Conservation (phyloP, 768 basidiomycete genomes). For the Albatrellus ellisii region DNA sequence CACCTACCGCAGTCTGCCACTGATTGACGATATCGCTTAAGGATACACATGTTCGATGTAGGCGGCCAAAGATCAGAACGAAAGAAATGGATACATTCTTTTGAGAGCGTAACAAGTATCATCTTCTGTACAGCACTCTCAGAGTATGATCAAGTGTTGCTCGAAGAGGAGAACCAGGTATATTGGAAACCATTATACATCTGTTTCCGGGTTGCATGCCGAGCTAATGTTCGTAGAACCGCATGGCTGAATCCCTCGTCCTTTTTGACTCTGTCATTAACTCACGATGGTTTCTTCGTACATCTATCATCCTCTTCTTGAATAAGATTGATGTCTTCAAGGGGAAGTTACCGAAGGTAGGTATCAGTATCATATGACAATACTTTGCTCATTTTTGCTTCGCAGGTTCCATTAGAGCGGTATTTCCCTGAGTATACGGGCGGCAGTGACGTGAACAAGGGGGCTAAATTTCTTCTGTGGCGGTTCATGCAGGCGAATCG, state of each 20-base stretch:
- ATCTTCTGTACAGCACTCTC: slow-evolving; percentile 67
- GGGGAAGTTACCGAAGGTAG: slow-evolving; percentile 47
- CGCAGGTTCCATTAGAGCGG: slow-evolving; percentile 55
- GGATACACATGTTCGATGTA: slow-evolving; percentile 66
- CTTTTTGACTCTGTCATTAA: slow-evolving; percentile 73
- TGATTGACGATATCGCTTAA: slow-evolving; percentile 9
- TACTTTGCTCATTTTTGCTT: neutral
- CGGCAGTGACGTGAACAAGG: slow-evolving; percentile 84
- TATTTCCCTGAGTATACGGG: slow-evolving; percentile 87
- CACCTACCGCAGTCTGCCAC: neutral
- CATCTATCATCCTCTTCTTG: slow-evolving; percentile 52
- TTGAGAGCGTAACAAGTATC: slow-evolving; percentile 69
- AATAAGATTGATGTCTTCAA: slow-evolving; percentile 74
- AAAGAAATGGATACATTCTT: slow-evolving; percentile 53
- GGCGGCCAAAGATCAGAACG: slow-evolving; percentile 52
- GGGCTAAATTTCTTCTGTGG: slow-evolving; percentile 91
- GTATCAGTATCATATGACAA: neutral
- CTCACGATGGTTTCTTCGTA: slow-evolving; percentile 62
- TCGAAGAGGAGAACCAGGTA: slow-evolving; percentile 57
- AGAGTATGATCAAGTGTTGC: slow-evolving; percentile 62
- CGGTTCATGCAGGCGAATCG: slow-evolving; percentile 87
- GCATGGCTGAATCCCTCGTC: slow-evolving; percentile 61
- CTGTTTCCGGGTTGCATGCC: too few relatives aligned
- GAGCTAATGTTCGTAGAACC: too few relatives aligned
- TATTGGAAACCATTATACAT: slow-evolving; percentile 15